Evolutionary conservation across 768 basidiomycete species (phyloP), one percentile per base, ranked within the genome.

Genomic region (Kwoniella shandongensis): DNA sequence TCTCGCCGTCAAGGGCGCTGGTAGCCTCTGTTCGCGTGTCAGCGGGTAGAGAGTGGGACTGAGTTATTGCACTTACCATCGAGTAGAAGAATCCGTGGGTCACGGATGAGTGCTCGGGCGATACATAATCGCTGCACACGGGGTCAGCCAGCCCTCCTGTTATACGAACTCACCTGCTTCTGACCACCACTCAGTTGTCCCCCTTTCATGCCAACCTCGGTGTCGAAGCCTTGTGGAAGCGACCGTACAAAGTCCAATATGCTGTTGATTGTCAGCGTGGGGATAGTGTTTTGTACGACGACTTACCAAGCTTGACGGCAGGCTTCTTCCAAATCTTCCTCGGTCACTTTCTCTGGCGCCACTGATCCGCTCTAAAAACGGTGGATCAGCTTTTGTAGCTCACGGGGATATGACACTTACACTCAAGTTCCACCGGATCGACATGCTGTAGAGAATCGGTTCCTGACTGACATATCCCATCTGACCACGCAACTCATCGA

Each of bases 381-480:
- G 15, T 25, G 6, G 15, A n/a, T 35, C 20, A 45, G 47, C 30
- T 35, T n/a, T 25, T 30, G 12, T 27, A 30, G 13, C 41, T 29
- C 27, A 13, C 38, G 22, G 22, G 36, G 15, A 6, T 22, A 30
- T 30, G 18, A 7, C 12, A 57, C 67, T 54, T 23, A 69, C 59
- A 17, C 51, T 42, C 38, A 74, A 38, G 35, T 74, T 74, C 65
- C 67, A 69, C 12, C 73, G 44, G 12, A 76, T 59, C 0, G 73
- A 64, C 44, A 68, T 74, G 39, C 72, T 72, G 49, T 69, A 76
- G 22, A 76, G 50, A 6, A 72, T 61, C 1, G 75, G 70, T 32
- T 75, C 73, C 45, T 76, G 75, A 23, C 73, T 72, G 40, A 76
- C 75, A 53, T 73, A 71, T 17, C 73, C 70, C 54, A 75, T 70